Conservation (phyloP, 139 green algal species). For the Zygnema circumcarinatum region DNA sequence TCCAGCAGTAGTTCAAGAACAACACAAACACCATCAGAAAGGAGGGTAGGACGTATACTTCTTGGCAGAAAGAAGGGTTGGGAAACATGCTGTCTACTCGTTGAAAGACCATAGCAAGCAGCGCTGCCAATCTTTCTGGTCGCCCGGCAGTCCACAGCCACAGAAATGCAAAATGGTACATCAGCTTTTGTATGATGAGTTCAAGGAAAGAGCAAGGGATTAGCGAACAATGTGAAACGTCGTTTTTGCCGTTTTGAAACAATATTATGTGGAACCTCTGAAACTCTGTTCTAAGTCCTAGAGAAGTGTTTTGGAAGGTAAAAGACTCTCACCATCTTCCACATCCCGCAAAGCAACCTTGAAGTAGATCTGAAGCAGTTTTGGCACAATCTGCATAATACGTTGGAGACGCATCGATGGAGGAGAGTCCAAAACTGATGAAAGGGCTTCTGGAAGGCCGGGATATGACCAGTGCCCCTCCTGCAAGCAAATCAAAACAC, state of each 20-base stretch:
- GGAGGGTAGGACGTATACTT: too few relatives aligned
- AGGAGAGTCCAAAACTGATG: neutral
- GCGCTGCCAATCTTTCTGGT: neutral
- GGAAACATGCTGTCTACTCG: neutral
- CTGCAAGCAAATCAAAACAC: too few relatives aligned
- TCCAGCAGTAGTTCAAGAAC: too few relatives aligned
- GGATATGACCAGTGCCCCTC: slow-evolving; percentile 14
- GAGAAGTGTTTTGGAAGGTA: neutral
- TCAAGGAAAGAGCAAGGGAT: too few relatives aligned
- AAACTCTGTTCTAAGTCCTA: too few relatives aligned
- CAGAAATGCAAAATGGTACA: neutral
- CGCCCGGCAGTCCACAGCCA: neutral
- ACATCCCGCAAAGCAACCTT: slow-evolving; percentile 13
- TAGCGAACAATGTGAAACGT: too few relatives aligned
- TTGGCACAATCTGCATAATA: neutral
- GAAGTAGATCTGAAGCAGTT: slow-evolving; percentile 7
- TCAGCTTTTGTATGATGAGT: too few relatives aligned
- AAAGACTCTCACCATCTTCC: neutral
- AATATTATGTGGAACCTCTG: too few relatives aligned
- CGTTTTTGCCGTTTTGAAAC: too few relatives aligned
- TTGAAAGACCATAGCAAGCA: neutral
- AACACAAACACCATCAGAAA: too few relatives aligned
- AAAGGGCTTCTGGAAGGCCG: neutral
- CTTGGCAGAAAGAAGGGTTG: neutral
- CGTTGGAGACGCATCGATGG: neutral